A percentile compares a stretch with the other conserved stretches of the same genome.
Conservation (phyloP, 495 filamentous ascomycete species). For the Penicillium cinerascens region DNA sequence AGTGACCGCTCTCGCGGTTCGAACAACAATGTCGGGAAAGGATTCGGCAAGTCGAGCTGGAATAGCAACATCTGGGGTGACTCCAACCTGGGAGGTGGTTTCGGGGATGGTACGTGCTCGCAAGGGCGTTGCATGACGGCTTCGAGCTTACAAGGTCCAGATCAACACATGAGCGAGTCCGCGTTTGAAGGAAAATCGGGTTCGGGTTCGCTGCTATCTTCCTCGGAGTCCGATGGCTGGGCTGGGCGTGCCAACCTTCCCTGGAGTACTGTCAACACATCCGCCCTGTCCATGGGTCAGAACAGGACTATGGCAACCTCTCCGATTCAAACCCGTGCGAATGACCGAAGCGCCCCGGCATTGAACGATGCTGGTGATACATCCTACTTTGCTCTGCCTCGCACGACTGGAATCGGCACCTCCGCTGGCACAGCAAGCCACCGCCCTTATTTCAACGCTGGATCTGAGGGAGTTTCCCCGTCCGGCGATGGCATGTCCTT, state of each 20-base stretch:
- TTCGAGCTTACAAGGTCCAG: constrained; percentile 15
- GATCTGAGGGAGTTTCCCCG: constrained; percentile 34
- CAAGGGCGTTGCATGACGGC: neutral
- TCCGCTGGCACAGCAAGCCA: constrained; percentile 23
- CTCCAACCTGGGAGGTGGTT: constrained; percentile 47
- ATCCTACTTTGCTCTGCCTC: constrained; percentile 42
- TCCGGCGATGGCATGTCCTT: constrained; percentile 35
- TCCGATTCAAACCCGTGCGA: constrained; percentile 44
- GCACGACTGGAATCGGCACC: constrained; percentile 26
- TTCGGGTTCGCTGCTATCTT: constrained; percentile 60
- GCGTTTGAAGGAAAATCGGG: constrained; percentile 54
- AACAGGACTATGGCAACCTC: constrained; percentile 45
- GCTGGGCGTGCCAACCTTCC: constrained; percentile 42
- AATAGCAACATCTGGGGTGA: constrained; percentile 61
- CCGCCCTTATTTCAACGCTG: constrained; percentile 32
- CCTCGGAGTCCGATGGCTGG: constrained; percentile 63
- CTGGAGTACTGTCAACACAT: constrained; percentile 55
- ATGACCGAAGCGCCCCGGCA: constrained; percentile 36
- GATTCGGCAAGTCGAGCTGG: constrained; percentile 51
- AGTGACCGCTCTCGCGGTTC: constrained; percentile 36
- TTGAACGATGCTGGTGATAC: constrained; percentile 40
- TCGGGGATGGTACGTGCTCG: constrained; percentile 37
- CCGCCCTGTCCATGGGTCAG: constrained; percentile 42
- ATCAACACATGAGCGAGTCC: constrained; percentile 29
- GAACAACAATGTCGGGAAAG: constrained; percentile 36